Base-by-base conservation (phyloP, 192 early-diverging fungal species). In the Rhizophagus sp. region DNA sequence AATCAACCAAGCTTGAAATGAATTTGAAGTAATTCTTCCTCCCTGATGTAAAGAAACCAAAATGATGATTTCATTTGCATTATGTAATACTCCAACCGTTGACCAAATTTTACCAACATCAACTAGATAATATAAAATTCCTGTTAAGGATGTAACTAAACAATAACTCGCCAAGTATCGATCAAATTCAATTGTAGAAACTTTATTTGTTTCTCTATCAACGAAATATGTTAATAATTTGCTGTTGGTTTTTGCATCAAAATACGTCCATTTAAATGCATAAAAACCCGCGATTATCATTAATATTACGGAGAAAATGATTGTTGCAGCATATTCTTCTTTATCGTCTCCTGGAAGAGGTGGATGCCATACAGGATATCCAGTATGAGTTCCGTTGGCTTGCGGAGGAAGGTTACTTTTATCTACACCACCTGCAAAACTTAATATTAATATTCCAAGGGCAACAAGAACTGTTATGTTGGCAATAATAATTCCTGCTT, bases 41-140 rank as follows among this genome's bases (percentile, higher is more conserved):
- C 81, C 81, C 2, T 76, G 80, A 22, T 85, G 84, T 24, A 86
- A 34, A 22, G 79, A 65, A 69, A 86, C 64, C 62, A 86, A 68
- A 39, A 86, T 65, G 2, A 81, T 73, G 30, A 86, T 75, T 76
- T 86, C 85, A 15, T 81, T 70, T n/a, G 75, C 47, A 33, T 86
- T 86, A 49, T 86, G 85, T 15, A 84, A 52, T 7, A 79, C 1
- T 69, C 64, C 41, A 50, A 19, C 30, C 8, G 82, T 75, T 17
- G 81, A 76, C 84, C 81, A 85, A 34, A 85, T 78, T 76, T 85
- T 85, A n/a, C 84, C 84, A 13, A 85, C 76, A 76, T 85, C 81
- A 50, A 82, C 41, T 24, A 80, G 61, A 22, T 82, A 34, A 44
- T 79, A 85, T 4, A 61, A 76, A 9, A 82, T 9, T 52, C 78